Base-by-base conservation (phyloP, 306 rosid species). In the Trichosanthes truncata region DNA sequence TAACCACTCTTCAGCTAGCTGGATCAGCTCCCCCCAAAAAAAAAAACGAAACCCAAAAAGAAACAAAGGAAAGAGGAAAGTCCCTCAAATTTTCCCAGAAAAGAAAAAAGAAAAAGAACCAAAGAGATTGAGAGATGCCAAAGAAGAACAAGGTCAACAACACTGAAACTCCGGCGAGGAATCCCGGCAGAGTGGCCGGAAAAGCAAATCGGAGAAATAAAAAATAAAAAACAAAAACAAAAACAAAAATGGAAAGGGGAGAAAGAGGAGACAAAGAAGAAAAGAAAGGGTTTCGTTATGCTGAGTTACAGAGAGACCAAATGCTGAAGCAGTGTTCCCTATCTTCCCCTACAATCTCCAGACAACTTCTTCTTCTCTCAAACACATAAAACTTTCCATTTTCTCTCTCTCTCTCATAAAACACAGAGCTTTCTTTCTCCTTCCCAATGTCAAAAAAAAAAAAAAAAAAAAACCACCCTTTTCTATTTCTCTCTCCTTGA, bases 301-400 rank as follows among this genome's bases (percentile, higher is more conserved):
- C 84, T 72, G 53, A 84, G 87, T 82, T 51, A 59, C 62, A 15
- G 77, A 87, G 88, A 80, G 91, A 89, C 93, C 88, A 82, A 84
- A 88, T 80, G 87, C 89, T 80, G 86, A 80, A 74, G 77, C 80
- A 78, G 67, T 88, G 91, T 83, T 83, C 88, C 91, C 89, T 84
- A 61, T 61, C 84, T 78, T 82, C 81, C 89, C 87, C 91, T 75
- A 85, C 89, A 85, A 80, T 71, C 33, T 48, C 84, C 83, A 78
- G 89, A 85, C 91, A 76, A 59, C 53, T 17, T 66, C 12, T 66
- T 51, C 61, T 41, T 41, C 79, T n/a, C 75, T 41, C 57, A 17
- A 63, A 63, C 71, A 15, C 77, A 43, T 17, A 2, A 46, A 66
- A 66, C 73, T 66, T 66, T 66, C 73, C 66, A 59, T 59, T 59